phyloP scores from a whole-genome alignment of 2,329 filamentous ascomycete species.

The Aaosphaeria arxii region DNA sequence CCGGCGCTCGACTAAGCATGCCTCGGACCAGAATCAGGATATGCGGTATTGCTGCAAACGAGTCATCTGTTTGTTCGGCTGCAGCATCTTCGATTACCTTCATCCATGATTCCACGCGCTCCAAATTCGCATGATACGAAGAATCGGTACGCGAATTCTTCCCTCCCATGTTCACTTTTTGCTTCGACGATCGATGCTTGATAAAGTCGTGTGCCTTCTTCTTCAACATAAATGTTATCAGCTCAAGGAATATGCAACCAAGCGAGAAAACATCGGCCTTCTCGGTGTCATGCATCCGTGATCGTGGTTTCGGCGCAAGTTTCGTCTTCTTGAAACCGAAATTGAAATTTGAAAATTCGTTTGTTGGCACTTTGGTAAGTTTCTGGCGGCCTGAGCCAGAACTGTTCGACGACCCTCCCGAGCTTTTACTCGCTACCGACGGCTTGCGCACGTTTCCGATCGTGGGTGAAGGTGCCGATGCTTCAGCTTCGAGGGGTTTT shows the following conservation, averaged over 20 bases:
- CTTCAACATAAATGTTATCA: slow-evolving; percentile 67
- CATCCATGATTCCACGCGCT: slow-evolving; percentile 69
- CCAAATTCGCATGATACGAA: slow-evolving; percentile 69
- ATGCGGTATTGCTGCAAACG: slow-evolving; percentile 40
- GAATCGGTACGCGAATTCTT: slow-evolving; percentile 62
- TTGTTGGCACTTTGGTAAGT: slow-evolving; percentile 30
- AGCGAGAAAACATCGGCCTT: slow-evolving; percentile 70
- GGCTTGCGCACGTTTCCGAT: slow-evolving; percentile 20
- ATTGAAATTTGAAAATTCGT: slow-evolving; percentile 35
- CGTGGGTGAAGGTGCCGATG: slow-evolving; percentile 7
- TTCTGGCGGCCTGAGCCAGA: slow-evolving; percentile 31
- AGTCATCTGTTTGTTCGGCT: slow-evolving; percentile 32
- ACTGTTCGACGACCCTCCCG: slow-evolving; percentile 31
- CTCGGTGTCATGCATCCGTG: slow-evolving; percentile 31
- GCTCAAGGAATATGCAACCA: slow-evolving; percentile 69
- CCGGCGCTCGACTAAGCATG: slow-evolving; percentile 43
- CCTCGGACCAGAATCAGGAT: slow-evolving; percentile 39
- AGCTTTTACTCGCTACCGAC: slow-evolving; percentile 35
- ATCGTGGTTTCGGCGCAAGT: slow-evolving; percentile 23
- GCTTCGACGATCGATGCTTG: slow-evolving; percentile 63
- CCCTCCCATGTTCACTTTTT: slow-evolving; percentile 47
- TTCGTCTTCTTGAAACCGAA: slow-evolving; percentile 34
- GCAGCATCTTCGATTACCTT: slow-evolving; percentile 59
- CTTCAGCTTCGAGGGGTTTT: slow-evolving; percentile 12
- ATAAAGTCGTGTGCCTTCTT: slow-evolving; percentile 64